Evolutionary conservation across 768 basidiomycete species (phyloP).

Genomic region (Ephemerocybe angulata): DNA sequence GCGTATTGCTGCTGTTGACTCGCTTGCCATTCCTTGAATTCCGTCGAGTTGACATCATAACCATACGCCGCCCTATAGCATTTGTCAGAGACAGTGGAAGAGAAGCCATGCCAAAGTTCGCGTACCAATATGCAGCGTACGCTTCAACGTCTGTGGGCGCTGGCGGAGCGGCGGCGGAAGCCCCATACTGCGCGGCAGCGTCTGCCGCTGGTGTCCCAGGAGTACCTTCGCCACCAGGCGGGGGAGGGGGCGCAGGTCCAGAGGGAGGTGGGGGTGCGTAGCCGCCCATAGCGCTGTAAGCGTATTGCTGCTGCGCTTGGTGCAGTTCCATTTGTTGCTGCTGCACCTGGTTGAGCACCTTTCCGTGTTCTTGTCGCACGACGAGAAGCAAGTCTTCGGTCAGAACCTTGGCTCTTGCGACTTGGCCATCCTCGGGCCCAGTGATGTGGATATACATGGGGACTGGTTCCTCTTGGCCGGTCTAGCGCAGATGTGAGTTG

Average conservation of each 20-base stretch:
- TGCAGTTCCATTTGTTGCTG: slow-evolving; percentile 88
- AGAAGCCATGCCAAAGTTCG: slow-evolving; percentile 16
- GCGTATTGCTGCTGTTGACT: slow-evolving; percentile 70
- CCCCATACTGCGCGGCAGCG: slow-evolving; percentile 34
- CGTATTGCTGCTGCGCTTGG: slow-evolving; percentile 78
- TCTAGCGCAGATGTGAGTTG: slow-evolving; percentile 34
- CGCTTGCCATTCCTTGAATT: slow-evolving; percentile 81
- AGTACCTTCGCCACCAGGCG: slow-evolving; percentile 33
- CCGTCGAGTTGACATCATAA: slow-evolving; percentile 77
- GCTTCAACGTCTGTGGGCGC: slow-evolving; percentile 48
- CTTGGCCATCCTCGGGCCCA: slow-evolving; percentile 85
- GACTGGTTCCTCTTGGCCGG: slow-evolving; percentile 82
- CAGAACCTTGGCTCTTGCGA: slow-evolving; percentile 79
- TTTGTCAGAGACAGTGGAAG: background rate
- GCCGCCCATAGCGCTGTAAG: slow-evolving; percentile 56
- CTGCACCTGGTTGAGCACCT: slow-evolving; percentile 59
- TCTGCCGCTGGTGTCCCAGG: slow-evolving; percentile 47
- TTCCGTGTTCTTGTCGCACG: slow-evolving; percentile 83
- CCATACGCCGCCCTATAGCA: slow-evolving; percentile 72
- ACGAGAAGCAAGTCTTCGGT: slow-evolving; percentile 89
- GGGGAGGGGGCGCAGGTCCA: slow-evolving; percentile 46
- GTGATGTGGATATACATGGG: slow-evolving; percentile 92
- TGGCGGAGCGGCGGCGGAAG: slow-evolving; percentile 31
- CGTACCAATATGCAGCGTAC: slow-evolving; percentile 58
- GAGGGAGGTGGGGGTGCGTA: slow-evolving; percentile 50